Percentiles rank a stretch among this genome's conserved stretches.
Conservation (phyloP, 73 alveolate species). For the Tetrahymena thermophila region DNA sequence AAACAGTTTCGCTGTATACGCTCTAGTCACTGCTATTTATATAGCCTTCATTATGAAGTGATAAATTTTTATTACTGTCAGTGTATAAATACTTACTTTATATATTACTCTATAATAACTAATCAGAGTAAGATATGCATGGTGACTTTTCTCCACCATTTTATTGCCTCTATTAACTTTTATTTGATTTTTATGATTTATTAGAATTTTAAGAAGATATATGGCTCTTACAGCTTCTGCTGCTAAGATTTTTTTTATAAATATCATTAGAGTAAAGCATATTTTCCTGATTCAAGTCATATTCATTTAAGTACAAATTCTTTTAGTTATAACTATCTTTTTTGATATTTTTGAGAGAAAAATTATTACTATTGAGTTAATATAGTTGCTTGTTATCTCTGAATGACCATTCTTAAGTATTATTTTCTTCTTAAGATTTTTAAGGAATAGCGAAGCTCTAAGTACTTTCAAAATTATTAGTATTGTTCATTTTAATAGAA, state of each 20-base stretch:
- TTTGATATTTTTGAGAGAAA: neutral
- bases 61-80: neutral
- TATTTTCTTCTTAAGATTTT: neutral
- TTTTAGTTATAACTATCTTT: neutral
- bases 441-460: neutral
- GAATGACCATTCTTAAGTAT: neutral
- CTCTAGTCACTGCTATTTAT: neutral
- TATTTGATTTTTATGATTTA: neutral
- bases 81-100: neutral
- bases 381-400: neutral
- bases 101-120: neutral
- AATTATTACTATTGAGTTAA: too few species aligned
- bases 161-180: neutral
- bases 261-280: neutral
- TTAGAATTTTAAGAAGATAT: neutral
- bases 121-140: neutral
- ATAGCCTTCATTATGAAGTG: neutral
- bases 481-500: neutral
- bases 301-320: neutral
- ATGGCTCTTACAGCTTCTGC: neutral
- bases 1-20: neutral
- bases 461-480: neutral
- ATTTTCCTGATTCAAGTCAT: neutral
- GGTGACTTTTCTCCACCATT: neutral
- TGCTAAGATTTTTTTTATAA: neutral